Base-by-base conservation (phyloP, 345 rosid genomes). In the Murraya koenigii region DNA sequence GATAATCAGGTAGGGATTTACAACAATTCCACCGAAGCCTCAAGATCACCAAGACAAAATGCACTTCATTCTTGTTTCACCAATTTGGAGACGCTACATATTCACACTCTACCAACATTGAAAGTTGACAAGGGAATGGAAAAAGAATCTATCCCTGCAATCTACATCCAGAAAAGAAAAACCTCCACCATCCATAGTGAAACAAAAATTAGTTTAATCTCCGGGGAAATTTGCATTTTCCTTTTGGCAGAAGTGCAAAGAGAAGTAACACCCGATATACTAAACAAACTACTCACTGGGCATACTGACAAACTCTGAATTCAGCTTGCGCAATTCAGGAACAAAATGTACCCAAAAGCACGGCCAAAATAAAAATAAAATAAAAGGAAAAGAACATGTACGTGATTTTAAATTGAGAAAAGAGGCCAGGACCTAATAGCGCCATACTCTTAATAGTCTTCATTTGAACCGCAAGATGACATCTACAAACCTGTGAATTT, bases 271-370 rank as follows among this genome's bases (percentile, higher is more conserved):
- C 25, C 56, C 6, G n/a, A 56, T 44, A 39, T 23, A 63, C 72
- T 71, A 75, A 64, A 54, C 71, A 56, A 4, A 11, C 59, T 56
- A 70, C 69, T 66, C 54, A 52, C 41, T 77, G 23, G 62, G 75
- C 74, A 64, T 69, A 56, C 65, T 62, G 71, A 72, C 75, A 75
- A 68, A 66, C 80, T 77, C 77, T 75, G 63, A 64, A 82, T 72
- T 67, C 82, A 77, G 49, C 77, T 77, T 36, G 74, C 33, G 56
- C 72, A 83, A 77, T 77, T 79, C 71, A 75, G 82, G 76, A 75
- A 81, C 75, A 74, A 64, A 74, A 66, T 41, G 77, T 79, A 62
- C 84, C 85, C 85, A 78, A 44, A 78, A 78, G 72, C 74, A 67
- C 65, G 47, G 55, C 60, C 67, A 64, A 74, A 65, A 66, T 59